Evolutionary conservation across 2,329 filamentous ascomycete species (phyloP), one percentile per base, ranked within the genome.

Genomic region (Hypomyces perniciosus): DNA sequence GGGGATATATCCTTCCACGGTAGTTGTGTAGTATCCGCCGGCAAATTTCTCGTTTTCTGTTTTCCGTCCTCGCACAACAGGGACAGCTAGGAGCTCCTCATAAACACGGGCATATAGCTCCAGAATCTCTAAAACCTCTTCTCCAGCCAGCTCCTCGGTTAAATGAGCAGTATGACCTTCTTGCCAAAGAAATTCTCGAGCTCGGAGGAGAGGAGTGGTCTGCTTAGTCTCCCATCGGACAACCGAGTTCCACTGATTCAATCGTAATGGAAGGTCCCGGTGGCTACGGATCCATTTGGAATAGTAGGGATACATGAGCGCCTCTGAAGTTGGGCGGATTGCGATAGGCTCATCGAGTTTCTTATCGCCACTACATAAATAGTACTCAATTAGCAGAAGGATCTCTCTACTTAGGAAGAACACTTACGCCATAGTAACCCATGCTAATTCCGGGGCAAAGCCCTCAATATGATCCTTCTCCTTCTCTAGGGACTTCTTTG

Each of bases 1-100:
- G 34, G 93, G 91, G 59, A 99, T 96, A 69, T 96, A 99, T 33
- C 90, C 93, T 73, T 99, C 93, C 43, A 95, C 88, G 1, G 93
- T 99, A 53, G 92, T 95, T 44, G 93, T 97, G 75, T 95, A 99
- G 72, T 92, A 85, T 59, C 91, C 91, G 67, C 93, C 93, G 7
- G 93, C 91, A 62, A 99, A 99, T 74, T 96, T 96, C 75, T 99
- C 93, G 65, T 95, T 96, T 67, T 95, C 90, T 0, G 95, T 99
- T 81, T 99, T 99, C 63, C 79, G 79, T 40, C 93, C 93, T 64
- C 91, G 89, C 56, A 99, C 88, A 9, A 99, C 91, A 33, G 93
- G 93, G 39, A 97, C 90, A 45, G 93, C 93, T 33, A 99, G 84
- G 29, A 99, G 81, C 62, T 99, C 79, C 71, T 96, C 88, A 71